Conservation (phyloP, 768 basidiomycete species). For the Naganishia randhawae region DNA sequence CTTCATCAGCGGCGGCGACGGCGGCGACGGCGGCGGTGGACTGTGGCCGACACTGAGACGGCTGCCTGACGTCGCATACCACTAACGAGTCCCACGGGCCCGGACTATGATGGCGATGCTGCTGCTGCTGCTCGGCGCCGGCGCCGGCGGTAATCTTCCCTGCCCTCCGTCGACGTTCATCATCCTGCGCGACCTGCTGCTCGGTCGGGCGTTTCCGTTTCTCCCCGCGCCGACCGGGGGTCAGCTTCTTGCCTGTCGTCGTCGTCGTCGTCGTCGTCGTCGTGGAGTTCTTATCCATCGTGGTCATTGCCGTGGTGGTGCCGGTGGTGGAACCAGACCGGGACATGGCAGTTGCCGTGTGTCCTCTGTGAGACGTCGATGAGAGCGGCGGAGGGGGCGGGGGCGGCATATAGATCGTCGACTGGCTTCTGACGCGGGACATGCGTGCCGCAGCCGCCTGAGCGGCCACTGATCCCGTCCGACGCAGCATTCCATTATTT, state of each 20-base stretch:
- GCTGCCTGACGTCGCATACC: too few species aligned
- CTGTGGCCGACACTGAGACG: too few species aligned
- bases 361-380: background rate
- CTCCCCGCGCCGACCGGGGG: constrained; percentile 45
- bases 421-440: background rate
- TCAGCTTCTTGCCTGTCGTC: constrained; percentile 27
- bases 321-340: constrained; percentile 16
- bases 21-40: background rate
- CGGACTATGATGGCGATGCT: too few species aligned
- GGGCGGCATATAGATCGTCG: constrained; percentile 14
- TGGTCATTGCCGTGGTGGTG: constrained; percentile 31
- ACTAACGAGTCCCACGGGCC: too few species aligned
- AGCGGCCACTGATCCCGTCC: background rate
- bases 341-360: constrained; percentile 7
- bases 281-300: background rate
- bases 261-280: background rate
- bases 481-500: too few species aligned
- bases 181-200: constrained; percentile 28
- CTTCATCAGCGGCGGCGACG: background rate
- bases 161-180: background rate
- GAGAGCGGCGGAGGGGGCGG: constrained; percentile 28
- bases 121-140: too few species aligned
- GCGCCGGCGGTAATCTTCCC: constrained; percentile 14
- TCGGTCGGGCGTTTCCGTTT: constrained; percentile 36
- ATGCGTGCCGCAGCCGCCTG: constrained; percentile 13